phyloP scores from a whole-genome alignment of 306 rosid species.

The Gastrolobium villosum region DNA sequence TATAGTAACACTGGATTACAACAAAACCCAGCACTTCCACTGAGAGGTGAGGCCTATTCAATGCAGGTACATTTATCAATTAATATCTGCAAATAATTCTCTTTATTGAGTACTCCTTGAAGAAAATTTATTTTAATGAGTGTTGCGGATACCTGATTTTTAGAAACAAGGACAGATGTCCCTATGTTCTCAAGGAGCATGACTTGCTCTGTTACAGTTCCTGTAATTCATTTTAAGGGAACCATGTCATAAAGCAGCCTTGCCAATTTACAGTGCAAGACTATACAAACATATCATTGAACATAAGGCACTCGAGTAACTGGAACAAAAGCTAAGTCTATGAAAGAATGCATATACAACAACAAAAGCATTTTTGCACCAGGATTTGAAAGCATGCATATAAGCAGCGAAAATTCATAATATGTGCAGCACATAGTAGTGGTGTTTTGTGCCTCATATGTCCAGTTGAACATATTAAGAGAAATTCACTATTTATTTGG shows the following conservation, averaged over 20 bases:
- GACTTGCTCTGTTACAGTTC: slow-evolving; percentile 92
- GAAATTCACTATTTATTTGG: slow-evolving; percentile 1
- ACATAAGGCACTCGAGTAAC: background rate
- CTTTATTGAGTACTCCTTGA: slow-evolving; percentile 4
- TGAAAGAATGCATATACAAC: slow-evolving; percentile 1
- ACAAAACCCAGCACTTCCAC: slow-evolving; percentile 15
- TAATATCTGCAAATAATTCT: slow-evolving; percentile 12
- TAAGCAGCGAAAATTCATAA: slow-evolving; percentile 20
- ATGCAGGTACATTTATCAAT: slow-evolving; percentile 29
- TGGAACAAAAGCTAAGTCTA: slow-evolving; percentile 25
- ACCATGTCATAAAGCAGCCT: slow-evolving; percentile 40
- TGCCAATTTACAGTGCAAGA: slow-evolving; percentile 11
- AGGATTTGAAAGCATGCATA: slow-evolving; percentile 29
- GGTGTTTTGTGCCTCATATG: slow-evolving; percentile 5
- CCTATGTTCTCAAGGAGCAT: slow-evolving; percentile 98
- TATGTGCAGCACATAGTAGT: slow-evolving; percentile 1
- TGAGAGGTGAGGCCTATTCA: slow-evolving; percentile 4
- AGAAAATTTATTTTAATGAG: background rate
- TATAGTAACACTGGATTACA: slow-evolving; percentile 18
- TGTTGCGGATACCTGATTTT: slow-evolving; percentile 72
- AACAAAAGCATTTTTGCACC: background rate
- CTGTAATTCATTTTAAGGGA: slow-evolving; percentile 56
- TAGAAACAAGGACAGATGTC: slow-evolving; percentile 93
- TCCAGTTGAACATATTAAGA: slow-evolving; percentile 6
- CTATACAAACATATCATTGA: slow-evolving; percentile 1